Evolutionary conservation across 148 eudicot genomes (phyloP), one percentile per base, ranked within the genome.

Genomic region (Hydrangea macrophylla): DNA sequence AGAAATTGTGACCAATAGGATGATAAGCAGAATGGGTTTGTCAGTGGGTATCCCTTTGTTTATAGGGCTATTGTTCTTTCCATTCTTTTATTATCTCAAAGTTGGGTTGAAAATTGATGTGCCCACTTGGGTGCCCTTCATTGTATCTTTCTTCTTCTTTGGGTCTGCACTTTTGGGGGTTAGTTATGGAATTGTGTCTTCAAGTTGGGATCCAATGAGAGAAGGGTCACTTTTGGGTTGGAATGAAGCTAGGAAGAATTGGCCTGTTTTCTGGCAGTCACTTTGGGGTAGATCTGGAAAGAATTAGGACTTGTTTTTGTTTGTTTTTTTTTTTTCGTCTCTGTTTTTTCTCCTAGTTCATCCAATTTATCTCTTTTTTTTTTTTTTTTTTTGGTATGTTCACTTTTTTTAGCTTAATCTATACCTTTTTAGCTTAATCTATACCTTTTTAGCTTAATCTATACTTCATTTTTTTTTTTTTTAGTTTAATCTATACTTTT

Each of bases 171-270:
- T 93, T 28, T 54, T 82, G 66, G 98, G 98, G 60, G 86, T 94
- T 3, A 94, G 91, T 73, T 94, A 94, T 80, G 99, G 96, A 75
- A 94, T 94, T 72, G 99, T 94, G 70, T 90, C 99, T 28, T 73
- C 96, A 20, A 94, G 99, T 70, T 94, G 99, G 99, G 99, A 94
- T 64, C 99, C 99, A 7, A 30, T 86, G 76, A 90, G 98, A 77
- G 96, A 94, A 74, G 98, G 98, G n/a, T 94, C 98, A 30, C 55
- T 85, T 8, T 73, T 84, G 79, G 98, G 98, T 37, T 87, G 92
- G 92, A 78, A 72, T 1, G 88, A 87, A 62, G 92, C 86, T 61
- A 69, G 74, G 76, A 82, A 79, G 77, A 87, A 87, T 48, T 87
- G 91, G 92, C 92, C 92, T 72, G 88, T 87, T 50, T 87, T 87